Percentiles rank a stretch among this genome's conserved stretches.
Evolutionary conservation across 495 filamentous ascomycete species (phyloP).

Genomic region (Evernia prunastri): DNA sequence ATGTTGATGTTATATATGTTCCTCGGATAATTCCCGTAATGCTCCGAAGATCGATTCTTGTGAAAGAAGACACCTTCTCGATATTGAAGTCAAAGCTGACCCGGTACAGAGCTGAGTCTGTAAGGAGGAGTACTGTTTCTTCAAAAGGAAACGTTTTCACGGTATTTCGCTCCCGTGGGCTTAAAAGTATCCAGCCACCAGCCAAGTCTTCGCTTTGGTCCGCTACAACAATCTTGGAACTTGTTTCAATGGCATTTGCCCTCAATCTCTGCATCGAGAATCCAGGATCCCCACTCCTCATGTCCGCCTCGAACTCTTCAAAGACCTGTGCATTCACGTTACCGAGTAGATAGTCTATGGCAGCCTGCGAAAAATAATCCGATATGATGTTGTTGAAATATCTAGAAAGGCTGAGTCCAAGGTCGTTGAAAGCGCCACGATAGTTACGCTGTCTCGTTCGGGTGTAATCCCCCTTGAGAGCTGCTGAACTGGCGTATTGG

Average conservation of each 20-base stretch:
- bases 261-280: constrained; percentile 76
- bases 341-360: constrained; percentile 90
- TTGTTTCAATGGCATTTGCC: constrained; percentile 81
- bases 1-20: constrained; percentile 80
- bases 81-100: constrained; percentile 88
- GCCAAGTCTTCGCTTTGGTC: constrained; percentile 76
- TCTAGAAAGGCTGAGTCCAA: constrained; percentile 76
- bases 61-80: constrained; percentile 86
- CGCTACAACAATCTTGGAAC: constrained; percentile 74
- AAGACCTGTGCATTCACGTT: constrained; percentile 78
- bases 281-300: constrained; percentile 82
- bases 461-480: constrained; percentile 93
- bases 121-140: constrained; percentile 80
- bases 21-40: constrained; percentile 66
- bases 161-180: constrained; percentile 59
- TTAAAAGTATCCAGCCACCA: constrained; percentile 75
- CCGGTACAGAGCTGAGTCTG: constrained; percentile 74
- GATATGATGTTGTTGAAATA: constrained; percentile 70
- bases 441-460: constrained; percentile 84
- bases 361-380: constrained; percentile 90
- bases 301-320: constrained; percentile 80
- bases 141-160: constrained; percentile 64
- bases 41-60: constrained; percentile 71
- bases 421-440: constrained; percentile 85
- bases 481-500: constrained; percentile 80